Conservation (phyloP, 768 basidiomycete species). For the Daedalea quercina region DNA sequence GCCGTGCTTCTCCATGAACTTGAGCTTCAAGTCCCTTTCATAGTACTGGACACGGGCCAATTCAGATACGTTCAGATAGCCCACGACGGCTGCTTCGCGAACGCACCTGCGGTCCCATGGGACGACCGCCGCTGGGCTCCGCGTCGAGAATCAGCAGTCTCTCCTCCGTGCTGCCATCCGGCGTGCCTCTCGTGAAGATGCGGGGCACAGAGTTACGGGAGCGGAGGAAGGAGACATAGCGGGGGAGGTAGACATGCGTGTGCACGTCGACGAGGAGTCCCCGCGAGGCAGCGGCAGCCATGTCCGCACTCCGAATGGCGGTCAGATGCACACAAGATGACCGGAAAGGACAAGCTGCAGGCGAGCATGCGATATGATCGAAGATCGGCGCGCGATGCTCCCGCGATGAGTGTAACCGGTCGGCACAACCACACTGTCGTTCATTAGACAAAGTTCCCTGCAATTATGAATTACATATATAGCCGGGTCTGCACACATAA, state of each 20-base stretch:
- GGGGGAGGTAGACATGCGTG: slow-evolving; percentile 79
- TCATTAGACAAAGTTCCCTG: not conserved
- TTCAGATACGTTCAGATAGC: not conserved
- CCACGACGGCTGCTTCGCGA: too few relatives aligned
- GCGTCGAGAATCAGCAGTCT: slow-evolving; percentile 73
- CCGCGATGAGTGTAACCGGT: not conserved
- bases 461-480: too few relatives aligned
- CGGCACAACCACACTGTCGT: not conserved
- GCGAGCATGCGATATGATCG: not conserved
- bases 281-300: slow-evolving; percentile 14
- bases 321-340: not conserved
- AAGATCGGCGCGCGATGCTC: not conserved
- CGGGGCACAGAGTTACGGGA: slow-evolving; percentile 58
- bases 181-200: slow-evolving; percentile 45
- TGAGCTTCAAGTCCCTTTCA: slow-evolving; percentile 70
- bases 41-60: slow-evolving; percentile 46
- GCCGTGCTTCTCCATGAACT: slow-evolving; percentile 79
- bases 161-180: slow-evolving; percentile 50
- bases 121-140: slow-evolving; percentile 73
- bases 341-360: not conserved
- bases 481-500: too few relatives aligned
- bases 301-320: not conserved
- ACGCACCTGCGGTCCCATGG: slow-evolving; percentile 66
- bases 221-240: slow-evolving; percentile 67
- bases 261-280: slow-evolving; percentile 70